These are phyloP conservation scores for Salvia splendens DNA, from an alignment of 257 asterid species.

Conservation along the genomic window DNA sequence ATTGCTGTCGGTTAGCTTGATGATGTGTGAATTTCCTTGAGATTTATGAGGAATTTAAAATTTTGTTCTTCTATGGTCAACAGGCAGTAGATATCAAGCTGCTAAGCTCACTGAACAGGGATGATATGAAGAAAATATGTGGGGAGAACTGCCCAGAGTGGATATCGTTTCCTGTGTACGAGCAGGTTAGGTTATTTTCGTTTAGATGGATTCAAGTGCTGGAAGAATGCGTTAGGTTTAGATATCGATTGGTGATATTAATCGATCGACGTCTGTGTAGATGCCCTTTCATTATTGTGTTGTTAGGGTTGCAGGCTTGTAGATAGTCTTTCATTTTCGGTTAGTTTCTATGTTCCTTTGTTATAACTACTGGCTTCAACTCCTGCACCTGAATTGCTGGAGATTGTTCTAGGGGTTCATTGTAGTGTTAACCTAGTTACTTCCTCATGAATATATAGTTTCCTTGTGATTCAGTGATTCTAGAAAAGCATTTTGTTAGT, in stretches of 20 bases:
- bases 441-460: conserved; percentile 24
- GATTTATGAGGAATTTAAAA: not conserved
- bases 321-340: not conserved
- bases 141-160: conserved; percentile 95
- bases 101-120: conserved; percentile 79
- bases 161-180: conserved; percentile 93
- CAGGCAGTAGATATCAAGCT: conserved; percentile 89
- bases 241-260: conserved; percentile 5
- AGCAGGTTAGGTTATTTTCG: conserved; percentile 60
- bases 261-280: not conserved
- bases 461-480: conserved; percentile 4
- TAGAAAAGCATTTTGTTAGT: not conserved
- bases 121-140: conserved; percentile 84
- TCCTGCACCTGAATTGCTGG: conserved; percentile 10
- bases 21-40: not conserved
- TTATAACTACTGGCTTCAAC: not conserved
- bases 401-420: conserved; percentile 1
- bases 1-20: conserved; percentile 9
- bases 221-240: conserved; percentile 7
- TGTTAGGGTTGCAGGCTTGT: conserved; percentile 3
- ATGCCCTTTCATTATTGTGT: not conserved
- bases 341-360: not conserved
- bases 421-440: conserved; percentile 13
- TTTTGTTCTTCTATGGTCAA: conserved; percentile 33
- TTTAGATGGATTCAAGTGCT: conserved; percentile 13